Evolutionary conservation across 1,284 basidiomycete species (phyloP).

Genomic region (Leccinum proximum): DNA sequence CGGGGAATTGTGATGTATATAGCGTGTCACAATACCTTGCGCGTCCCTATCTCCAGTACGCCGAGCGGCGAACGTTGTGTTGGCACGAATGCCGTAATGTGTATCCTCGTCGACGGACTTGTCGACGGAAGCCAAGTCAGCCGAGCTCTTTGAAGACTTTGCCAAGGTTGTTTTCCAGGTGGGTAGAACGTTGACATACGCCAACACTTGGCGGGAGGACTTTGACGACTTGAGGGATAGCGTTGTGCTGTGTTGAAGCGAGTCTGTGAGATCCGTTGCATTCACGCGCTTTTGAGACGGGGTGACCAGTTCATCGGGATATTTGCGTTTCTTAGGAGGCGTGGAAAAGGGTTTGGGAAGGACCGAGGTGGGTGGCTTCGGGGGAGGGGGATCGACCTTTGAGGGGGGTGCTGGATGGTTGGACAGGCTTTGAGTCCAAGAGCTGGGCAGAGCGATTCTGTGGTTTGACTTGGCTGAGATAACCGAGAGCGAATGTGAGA

Average conservation of each 20-base stretch:
- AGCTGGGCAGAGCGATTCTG: slow-evolving; percentile 45
- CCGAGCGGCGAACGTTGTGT: slow-evolving; percentile 45
- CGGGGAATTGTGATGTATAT: background rate
- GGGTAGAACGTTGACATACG: slow-evolving; percentile 56
- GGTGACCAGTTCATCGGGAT: slow-evolving; percentile 41
- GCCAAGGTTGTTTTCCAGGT: slow-evolving; percentile 41
- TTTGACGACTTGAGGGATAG: slow-evolving; percentile 26
- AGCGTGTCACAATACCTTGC: slow-evolving; percentile 43
- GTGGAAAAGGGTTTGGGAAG: slow-evolving; percentile 40
- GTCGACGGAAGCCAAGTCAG: slow-evolving; percentile 34
- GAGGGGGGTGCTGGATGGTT: slow-evolving; percentile 17
- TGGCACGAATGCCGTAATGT: slow-evolving; percentile 25
- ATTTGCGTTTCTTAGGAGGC: slow-evolving; percentile 40
- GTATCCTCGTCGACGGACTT: slow-evolving; percentile 50
- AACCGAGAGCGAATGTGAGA: slow-evolving; percentile 66
- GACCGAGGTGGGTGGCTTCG: slow-evolving; percentile 15
- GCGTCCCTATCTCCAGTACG: slow-evolving; percentile 76
- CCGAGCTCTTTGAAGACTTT: slow-evolving; percentile 27
- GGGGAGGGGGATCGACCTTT: slow-evolving; percentile 12
- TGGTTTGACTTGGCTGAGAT: slow-evolving; percentile 33
- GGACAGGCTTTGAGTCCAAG: slow-evolving; percentile 22
- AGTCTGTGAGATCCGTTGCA: slow-evolving; percentile 1
- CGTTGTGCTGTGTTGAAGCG: slow-evolving; percentile 18
- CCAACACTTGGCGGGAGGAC: slow-evolving; percentile 40
- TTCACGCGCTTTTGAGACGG: slow-evolving; percentile 53